These are phyloP conservation scores for Jamesozyma piceae DNA, from an alignment of 805 yeast genomes.

Conservation along the genomic window DNA sequence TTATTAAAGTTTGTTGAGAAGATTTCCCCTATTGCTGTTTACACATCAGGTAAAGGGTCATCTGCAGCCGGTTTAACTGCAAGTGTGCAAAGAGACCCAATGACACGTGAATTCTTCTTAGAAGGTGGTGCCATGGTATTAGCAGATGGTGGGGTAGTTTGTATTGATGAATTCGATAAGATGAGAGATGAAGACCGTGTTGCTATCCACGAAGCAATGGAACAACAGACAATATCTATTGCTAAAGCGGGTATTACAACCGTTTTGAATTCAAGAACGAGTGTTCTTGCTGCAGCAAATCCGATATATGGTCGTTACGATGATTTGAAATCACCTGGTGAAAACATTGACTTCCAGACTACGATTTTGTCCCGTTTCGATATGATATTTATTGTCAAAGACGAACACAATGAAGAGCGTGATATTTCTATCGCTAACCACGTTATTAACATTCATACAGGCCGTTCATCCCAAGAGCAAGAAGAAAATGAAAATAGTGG, in stretches of 20 bases:
- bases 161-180: slow-evolving; percentile 98
- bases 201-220: slow-evolving; percentile 99
- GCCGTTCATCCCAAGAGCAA: slow-evolving; percentile 39
- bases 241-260: slow-evolving; percentile 99
- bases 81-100: slow-evolving; percentile 85
- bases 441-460: slow-evolving; percentile 91
- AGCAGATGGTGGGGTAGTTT: slow-evolving; percentile 98
- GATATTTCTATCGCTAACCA: slow-evolving; percentile 89
- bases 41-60: slow-evolving; percentile 98
- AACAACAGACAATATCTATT: slow-evolving; percentile 96
- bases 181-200: slow-evolving; percentile 99
- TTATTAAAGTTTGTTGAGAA: slow-evolving; percentile 90
- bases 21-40: slow-evolving; percentile 87
- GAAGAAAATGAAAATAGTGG: slow-evolving; percentile 44
- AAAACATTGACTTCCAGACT: slow-evolving; percentile 94
- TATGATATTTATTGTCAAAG: slow-evolving; percentile 95
- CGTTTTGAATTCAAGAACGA: slow-evolving; percentile 87
- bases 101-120: slow-evolving; percentile 81
- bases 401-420: slow-evolving; percentile 78
- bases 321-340: slow-evolving; percentile 93
- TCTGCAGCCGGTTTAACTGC: slow-evolving; percentile 99
- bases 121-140: slow-evolving; percentile 99
- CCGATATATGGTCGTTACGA: slow-evolving; percentile 96
- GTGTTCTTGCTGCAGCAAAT: slow-evolving; percentile 96
- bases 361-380: slow-evolving; percentile 95